Evolutionary conservation across 2,329 filamentous ascomycete genomes (phyloP).

Genomic region (Claviceps arundinis): DNA sequence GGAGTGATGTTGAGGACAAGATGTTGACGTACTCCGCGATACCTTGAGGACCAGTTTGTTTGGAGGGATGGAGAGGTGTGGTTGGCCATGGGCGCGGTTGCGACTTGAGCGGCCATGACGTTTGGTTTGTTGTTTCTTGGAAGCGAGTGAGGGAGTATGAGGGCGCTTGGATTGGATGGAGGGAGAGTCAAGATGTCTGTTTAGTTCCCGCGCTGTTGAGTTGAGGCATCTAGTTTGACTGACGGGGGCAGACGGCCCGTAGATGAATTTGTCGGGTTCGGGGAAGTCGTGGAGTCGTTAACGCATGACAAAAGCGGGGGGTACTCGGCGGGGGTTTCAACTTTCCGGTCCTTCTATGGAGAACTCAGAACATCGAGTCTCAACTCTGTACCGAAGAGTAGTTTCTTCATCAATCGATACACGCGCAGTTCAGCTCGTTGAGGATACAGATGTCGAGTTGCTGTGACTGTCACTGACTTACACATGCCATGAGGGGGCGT

Average conservation of each 20-base stretch:
- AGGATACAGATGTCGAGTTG: too few relatives aligned
- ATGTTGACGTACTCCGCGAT: conserved; percentile 42
- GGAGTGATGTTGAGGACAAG: not conserved
- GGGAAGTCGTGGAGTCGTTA: not conserved
- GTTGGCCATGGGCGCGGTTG: conserved; percentile 4
- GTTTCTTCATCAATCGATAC: too few relatives aligned
- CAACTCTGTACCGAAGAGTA: too few relatives aligned
- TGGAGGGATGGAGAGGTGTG: conserved; percentile 26
- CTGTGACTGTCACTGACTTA: too few relatives aligned
- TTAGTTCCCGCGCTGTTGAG: not conserved
- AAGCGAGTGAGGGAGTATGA: not conserved
- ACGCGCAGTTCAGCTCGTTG: too few relatives aligned
- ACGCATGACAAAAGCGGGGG: not conserved
- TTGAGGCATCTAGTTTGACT: not conserved
- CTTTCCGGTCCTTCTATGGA: not conserved
- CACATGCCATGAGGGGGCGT: too few relatives aligned
- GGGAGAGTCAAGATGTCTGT: not conserved
- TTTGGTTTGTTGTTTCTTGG: not conserved
- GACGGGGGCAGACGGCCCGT: not conserved
- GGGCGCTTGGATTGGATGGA: not conserved
- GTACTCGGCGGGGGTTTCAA: not conserved
- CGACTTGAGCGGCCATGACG: conserved; percentile 21
- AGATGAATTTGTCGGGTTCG: not conserved
- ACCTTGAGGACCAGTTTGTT: conserved; percentile 46
- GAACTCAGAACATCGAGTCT: too few relatives aligned